These are phyloP conservation scores for Neostapfia colusana DNA, from an alignment of 176 grass and related monocot species.

Conservation along the genomic window DNA sequence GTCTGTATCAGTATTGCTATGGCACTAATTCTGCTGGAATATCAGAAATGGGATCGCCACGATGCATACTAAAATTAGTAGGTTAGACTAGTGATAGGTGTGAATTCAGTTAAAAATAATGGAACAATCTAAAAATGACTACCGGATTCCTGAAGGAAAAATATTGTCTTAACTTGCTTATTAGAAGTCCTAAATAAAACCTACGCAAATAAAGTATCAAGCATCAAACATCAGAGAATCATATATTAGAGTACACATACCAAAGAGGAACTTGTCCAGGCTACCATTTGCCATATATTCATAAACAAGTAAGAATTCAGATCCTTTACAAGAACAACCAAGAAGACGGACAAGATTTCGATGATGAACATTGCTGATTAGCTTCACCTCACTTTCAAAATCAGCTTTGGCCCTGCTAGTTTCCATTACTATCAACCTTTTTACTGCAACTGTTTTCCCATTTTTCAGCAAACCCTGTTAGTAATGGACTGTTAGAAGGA, in stretches of 20 bases:
- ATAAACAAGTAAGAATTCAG: conserved; percentile 69
- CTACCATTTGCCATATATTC: conserved; percentile 90
- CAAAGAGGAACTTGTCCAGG: conserved; percentile 82
- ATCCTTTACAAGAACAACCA: conserved; percentile 70
- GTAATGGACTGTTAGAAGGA: conserved; percentile 4
- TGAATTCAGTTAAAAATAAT: no score
- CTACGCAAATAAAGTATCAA: conserved; percentile 28
- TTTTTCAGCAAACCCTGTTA: conserved; percentile 72
- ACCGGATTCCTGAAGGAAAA: no score
- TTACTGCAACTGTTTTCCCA: conserved; percentile 85
- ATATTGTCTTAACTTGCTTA: no score
- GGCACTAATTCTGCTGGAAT: background rate
- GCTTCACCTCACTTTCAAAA: conserved; percentile 76
- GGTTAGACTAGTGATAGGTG: no score
- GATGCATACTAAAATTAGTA: no score
- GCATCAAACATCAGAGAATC: background rate
- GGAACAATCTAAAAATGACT: background rate
- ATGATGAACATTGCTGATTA: conserved; percentile 91
- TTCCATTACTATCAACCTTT: conserved; percentile 54
- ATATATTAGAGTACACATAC: conserved; percentile 39
- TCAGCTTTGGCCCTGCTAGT: conserved; percentile 53
- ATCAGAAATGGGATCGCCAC: background rate
- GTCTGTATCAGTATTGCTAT: background rate
- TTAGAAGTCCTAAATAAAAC: no score
- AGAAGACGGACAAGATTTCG: conserved; percentile 75